Conservation (phyloP, 2,329 filamentous ascomycete species). For the Penicillium sp. region DNA sequence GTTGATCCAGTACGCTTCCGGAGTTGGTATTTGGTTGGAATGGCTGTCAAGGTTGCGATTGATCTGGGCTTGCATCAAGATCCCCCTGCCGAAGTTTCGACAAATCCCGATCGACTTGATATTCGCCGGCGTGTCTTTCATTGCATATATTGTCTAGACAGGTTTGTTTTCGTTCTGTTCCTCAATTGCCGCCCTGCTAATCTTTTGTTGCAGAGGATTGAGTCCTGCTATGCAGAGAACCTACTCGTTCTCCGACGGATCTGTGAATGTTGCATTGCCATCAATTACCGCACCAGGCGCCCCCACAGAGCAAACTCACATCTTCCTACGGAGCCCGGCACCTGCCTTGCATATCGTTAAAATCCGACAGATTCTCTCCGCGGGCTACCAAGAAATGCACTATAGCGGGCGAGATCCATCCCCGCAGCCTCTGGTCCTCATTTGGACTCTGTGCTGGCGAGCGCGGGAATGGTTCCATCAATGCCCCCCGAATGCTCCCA, state of each 20-base stretch:
- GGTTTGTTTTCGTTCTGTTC: conserved; percentile 52
- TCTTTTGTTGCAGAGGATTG: conserved; percentile 61
- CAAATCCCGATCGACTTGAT: conserved; percentile 70
- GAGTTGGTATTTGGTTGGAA: conserved; percentile 89
- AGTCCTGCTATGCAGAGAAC: conserved; percentile 84
- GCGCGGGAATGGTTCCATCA: conserved; percentile 74
- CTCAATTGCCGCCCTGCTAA: conserved; percentile 8
- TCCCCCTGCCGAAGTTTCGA: conserved; percentile 67
- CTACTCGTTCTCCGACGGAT: conserved; percentile 92
- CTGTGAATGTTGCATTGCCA: conserved; percentile 77
- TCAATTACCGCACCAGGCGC: conserved; percentile 49
- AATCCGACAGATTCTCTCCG: conserved; percentile 80
- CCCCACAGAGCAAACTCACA: conserved; percentile 39
- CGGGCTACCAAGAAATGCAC: conserved; percentile 86
- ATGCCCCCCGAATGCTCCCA: conserved; percentile 66
- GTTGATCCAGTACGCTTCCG: conserved; percentile 89
- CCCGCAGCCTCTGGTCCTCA: conserved; percentile 58
- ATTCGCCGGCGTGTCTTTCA: conserved; percentile 82
- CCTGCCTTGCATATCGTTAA: conserved; percentile 77
- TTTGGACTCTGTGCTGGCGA: conserved; percentile 54
- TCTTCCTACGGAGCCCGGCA: conserved; percentile 60
- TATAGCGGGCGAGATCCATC: conserved; percentile 71
- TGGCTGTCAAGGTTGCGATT: conserved; percentile 80
- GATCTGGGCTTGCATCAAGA: conserved; percentile 94
- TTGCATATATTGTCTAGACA: conserved; percentile 84